Percentiles rank a stretch among this genome's conserved stretches.
Conservation (phyloP, 805 yeast genomes). For the Wickerhamiella nectarea region DNA sequence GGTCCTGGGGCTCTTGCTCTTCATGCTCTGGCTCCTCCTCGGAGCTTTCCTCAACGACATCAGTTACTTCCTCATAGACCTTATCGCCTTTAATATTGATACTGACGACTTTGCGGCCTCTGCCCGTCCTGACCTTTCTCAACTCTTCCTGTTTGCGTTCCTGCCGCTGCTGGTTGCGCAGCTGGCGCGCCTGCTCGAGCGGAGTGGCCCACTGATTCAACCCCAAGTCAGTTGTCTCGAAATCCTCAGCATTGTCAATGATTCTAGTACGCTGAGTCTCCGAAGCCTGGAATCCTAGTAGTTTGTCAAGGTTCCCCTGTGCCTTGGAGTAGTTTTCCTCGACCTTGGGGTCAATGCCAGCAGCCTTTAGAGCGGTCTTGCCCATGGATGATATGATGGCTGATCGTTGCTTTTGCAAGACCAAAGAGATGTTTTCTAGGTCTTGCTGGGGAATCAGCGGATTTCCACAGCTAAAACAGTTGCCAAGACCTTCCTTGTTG, state of each 20-base stretch:
- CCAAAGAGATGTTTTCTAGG: conserved; percentile 37
- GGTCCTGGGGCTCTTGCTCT: neutral
- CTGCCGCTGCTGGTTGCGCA: conserved; percentile 74
- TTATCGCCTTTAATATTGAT: conserved; percentile 73
- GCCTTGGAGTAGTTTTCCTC: conserved; percentile 40
- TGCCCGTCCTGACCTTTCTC: conserved; percentile 49
- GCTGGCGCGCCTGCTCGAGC: conserved; percentile 71
- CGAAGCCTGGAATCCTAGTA: conserved; percentile 69
- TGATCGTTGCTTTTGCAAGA: conserved; percentile 44
- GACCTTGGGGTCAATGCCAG: conserved; percentile 25
- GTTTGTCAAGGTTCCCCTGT: conserved; percentile 53
- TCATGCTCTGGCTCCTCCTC: neutral
- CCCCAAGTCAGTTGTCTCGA: conserved; percentile 44
- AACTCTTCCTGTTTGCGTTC: conserved; percentile 43
- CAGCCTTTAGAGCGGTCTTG: conserved; percentile 27
- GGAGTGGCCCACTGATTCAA: conserved; percentile 69
- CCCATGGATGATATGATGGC: conserved; percentile 25
- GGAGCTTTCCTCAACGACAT: conserved; percentile 13
- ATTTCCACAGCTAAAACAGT: conserved; percentile 71
- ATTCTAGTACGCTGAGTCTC: conserved; percentile 84
- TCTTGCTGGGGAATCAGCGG: conserved; percentile 55
- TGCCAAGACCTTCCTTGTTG: conserved; percentile 75
- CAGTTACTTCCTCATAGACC: conserved; percentile 46
- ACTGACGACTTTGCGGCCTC: conserved; percentile 61
- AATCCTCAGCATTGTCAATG: conserved; percentile 87